phyloP scores from a whole-genome alignment of 306 rosid genomes.

The Aeschynomene evenia region DNA sequence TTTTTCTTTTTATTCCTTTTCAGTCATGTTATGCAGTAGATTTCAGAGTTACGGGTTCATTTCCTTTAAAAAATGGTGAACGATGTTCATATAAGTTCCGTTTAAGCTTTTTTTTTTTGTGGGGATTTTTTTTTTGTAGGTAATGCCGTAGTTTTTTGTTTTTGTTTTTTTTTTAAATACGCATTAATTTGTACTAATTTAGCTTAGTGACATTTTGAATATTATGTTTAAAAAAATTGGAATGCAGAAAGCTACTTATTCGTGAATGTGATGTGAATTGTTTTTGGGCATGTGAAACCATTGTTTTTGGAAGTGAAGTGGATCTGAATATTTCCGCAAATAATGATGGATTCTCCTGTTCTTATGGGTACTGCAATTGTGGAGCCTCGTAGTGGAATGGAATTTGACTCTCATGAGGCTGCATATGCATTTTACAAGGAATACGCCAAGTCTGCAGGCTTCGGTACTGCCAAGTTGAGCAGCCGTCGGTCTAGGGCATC shows the following conservation, averaged over 20 bases:
- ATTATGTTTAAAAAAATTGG: too few species aligned
- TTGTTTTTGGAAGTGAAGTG: constrained; percentile 19
- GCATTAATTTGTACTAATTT: not conserved
- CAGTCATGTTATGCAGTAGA: not conserved
- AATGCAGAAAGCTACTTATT: constrained; percentile 10
- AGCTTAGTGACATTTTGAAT: not conserved
- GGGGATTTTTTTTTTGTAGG: not conserved
- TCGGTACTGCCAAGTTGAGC: constrained; percentile 68
- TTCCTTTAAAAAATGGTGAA: not conserved
- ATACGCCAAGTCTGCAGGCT: constrained; percentile 57
- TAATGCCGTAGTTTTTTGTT: not conserved
- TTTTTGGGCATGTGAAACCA: constrained; percentile 13
- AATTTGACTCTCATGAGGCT: constrained; percentile 61
- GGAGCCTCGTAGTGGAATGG: constrained; percentile 50
- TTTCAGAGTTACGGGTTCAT: not conserved
- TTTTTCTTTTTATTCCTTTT: not conserved
- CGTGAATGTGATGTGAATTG: constrained; percentile 9
- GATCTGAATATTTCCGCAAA: constrained; percentile 31
- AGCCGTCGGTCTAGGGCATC: constrained; percentile 68
- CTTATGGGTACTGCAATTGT: constrained; percentile 33
- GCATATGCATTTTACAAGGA: constrained; percentile 60
- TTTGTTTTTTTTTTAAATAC: not conserved
- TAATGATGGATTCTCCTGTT: constrained; percentile 44
- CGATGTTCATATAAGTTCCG: not conserved
- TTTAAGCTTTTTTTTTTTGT: not conserved